phyloP scores from a whole-genome alignment of 495 filamentous ascomycete species.

The Hyaloscypha variabilis region DNA sequence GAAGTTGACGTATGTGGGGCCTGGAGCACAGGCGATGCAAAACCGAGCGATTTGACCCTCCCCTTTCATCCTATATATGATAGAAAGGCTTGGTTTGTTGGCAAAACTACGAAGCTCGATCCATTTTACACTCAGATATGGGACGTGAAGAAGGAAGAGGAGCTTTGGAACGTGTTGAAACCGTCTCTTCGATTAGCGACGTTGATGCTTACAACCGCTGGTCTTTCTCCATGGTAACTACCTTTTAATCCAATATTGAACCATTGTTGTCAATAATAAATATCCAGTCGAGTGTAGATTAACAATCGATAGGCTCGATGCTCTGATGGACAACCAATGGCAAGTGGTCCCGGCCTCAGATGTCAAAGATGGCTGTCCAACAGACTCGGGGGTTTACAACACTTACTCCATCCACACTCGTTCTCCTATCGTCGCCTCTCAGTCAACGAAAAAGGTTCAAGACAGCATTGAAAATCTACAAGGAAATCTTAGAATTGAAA shows the following conservation, averaged over 20 bases:
- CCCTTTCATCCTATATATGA: background rate
- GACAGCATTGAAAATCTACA: no score
- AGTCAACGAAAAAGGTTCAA: no score
- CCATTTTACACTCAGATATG: no score
- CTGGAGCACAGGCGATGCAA: background rate
- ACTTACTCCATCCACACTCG: no score
- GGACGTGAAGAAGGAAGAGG: background rate
- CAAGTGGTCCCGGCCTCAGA: background rate
- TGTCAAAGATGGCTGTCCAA: background rate
- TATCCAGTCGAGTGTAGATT: no score
- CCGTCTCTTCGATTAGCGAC: background rate
- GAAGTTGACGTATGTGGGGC: background rate
- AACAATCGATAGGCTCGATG: background rate
- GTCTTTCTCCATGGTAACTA: no score
- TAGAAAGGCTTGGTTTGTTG: background rate
- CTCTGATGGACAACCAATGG: background rate
- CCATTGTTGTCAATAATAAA: background rate
- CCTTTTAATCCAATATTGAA: no score
- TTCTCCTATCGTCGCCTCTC: no score
- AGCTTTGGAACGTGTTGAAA: background rate
- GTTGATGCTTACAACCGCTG: background rate
- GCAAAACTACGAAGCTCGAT: no score
- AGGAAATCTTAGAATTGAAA: no score
- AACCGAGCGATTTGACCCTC: background rate
- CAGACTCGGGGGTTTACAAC: no score